A percentile compares a stretch with the other conserved stretches of the same genome.
These are phyloP conservation scores for Pichia sp. DNA, from an alignment of 1,139 yeast species.

Conservation along the genomic window DNA sequence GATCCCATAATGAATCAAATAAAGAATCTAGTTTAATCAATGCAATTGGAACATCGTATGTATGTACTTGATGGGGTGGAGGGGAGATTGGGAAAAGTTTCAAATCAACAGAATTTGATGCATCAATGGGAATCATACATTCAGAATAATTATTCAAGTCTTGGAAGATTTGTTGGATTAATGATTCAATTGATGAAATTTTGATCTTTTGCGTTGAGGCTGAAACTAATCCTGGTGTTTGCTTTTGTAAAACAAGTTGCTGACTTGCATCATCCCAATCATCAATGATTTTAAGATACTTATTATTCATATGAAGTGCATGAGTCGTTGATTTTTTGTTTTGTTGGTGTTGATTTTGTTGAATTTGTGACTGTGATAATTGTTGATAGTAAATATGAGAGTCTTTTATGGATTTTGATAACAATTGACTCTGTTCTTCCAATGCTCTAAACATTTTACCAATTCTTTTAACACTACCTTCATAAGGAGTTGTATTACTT, in stretches of 20 bases:
- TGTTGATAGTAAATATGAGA: constrained; percentile 32
- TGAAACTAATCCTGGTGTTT: constrained; percentile 23
- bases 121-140: constrained; percentile 89
- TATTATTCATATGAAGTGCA: constrained; percentile 17
- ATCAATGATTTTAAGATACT: constrained; percentile 27
- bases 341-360: not conserved
- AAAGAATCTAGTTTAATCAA: constrained; percentile 65
- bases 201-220: constrained; percentile 31
- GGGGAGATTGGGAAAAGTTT: constrained; percentile 83
- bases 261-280: constrained; percentile 25
- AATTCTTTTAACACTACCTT: constrained; percentile 73
- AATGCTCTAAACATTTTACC: constrained; percentile 86
- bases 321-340: constrained; percentile 1
- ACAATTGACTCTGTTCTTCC: constrained; percentile 78
- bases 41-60: constrained; percentile 83
- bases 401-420: constrained; percentile 43
- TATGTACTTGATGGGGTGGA: constrained; percentile 69
- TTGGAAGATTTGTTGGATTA: constrained; percentile 83
- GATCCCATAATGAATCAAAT: constrained; percentile 93
- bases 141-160: constrained; percentile 93
- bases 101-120: constrained; percentile 84
- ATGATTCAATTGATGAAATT: constrained; percentile 62
- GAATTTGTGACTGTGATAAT: not conserved
- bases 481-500: constrained; percentile 79
- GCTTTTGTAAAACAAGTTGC: constrained; percentile 20